Percentiles rank a stretch among this genome's conserved stretches.
These are phyloP conservation scores for Cantharellus cinnabarinus DNA, from an alignment of 768 basidiomycete species.

Conservation along the genomic window DNA sequence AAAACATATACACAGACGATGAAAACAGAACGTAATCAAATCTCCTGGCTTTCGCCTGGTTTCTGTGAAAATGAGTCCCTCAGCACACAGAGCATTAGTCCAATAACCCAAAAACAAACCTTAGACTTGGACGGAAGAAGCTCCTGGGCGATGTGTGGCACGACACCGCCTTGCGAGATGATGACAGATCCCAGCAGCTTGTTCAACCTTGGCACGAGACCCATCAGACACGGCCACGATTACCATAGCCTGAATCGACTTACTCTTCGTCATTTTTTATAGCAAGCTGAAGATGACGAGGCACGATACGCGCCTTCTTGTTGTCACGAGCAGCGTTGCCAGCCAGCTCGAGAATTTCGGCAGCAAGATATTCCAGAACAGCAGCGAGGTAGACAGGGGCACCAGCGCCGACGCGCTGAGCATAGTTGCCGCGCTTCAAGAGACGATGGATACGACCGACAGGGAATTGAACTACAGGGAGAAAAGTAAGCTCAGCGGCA, in stretches of 20 bases:
- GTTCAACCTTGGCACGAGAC: conserved; percentile 23
- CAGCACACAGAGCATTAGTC: not conserved
- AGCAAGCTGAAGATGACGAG: conserved; percentile 55
- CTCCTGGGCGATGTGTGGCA: conserved; percentile 35
- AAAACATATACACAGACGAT: not conserved
- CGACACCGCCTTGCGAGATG: conserved; percentile 62
- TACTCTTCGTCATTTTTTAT: conserved; percentile 63
- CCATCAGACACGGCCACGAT: conserved; percentile 2
- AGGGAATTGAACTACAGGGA: conserved; percentile 33
- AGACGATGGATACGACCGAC: conserved; percentile 69
- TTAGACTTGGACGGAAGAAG: conserved; percentile 16
- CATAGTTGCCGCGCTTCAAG: conserved; percentile 54
- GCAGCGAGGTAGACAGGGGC: conserved; percentile 70
- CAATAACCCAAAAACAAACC: not conserved
- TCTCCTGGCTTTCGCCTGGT: not conserved
- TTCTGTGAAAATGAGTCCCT: not conserved
- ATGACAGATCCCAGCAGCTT: conserved; percentile 40
- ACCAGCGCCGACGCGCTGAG: conserved; percentile 45
- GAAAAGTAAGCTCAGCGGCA: not conserved
- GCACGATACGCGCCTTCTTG: conserved; percentile 67
- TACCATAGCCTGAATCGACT: conserved; percentile 9
- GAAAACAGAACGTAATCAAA: not conserved
- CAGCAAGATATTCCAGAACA: conserved; percentile 71
- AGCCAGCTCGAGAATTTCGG: conserved; percentile 73
- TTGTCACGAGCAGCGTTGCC: conserved; percentile 63